A percentile compares a stretch with the other conserved stretches of the same genome.
These are phyloP conservation scores for Guyanaporus albipodus DNA, from an alignment of 768 basidiomycete species.

Conservation along the genomic window DNA sequence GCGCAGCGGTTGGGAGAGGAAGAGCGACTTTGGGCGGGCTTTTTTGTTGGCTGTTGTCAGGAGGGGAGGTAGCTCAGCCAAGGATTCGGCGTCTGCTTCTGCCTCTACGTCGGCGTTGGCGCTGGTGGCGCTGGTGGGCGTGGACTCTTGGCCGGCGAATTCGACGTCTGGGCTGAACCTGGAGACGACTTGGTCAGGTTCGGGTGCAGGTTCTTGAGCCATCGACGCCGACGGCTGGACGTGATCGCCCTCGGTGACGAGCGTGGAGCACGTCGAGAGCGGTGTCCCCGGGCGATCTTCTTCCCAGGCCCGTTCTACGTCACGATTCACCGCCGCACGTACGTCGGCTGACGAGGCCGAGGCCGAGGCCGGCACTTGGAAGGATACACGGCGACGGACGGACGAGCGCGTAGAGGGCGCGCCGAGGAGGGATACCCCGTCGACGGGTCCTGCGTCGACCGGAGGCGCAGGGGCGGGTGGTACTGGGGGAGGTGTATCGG, in stretches of 20 bases:
- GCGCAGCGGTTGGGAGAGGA: conserved; percentile 7
- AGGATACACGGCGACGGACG: conserved; percentile 2
- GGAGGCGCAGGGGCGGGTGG: neutral
- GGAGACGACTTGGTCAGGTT: too few relatives aligned
- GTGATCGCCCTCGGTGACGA: neutral
- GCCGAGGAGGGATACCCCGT: neutral
- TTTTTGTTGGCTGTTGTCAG: neutral
- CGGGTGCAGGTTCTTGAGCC: neutral
- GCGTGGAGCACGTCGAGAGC: conserved; percentile 14
- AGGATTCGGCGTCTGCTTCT: too few relatives aligned
- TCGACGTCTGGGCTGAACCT: too few relatives aligned
- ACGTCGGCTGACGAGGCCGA: too few relatives aligned
- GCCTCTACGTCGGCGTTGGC: too few relatives aligned
- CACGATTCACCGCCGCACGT: too few relatives aligned
- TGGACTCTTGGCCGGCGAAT: too few relatives aligned
- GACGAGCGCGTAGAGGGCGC: neutral
- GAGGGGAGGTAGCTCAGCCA: too few relatives aligned
- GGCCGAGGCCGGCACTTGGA: neutral
- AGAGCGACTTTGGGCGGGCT: conserved; percentile 12
- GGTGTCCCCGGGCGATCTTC: neutral
- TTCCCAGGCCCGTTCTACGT: too few relatives aligned
- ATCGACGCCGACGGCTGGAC: neutral
- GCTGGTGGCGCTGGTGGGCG: too few relatives aligned
- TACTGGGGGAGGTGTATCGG: too few relatives aligned
- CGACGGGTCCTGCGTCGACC: neutral